Conservation (phyloP, 1,284 basidiomycete species). For the Rhodotorula sp. region DNA sequence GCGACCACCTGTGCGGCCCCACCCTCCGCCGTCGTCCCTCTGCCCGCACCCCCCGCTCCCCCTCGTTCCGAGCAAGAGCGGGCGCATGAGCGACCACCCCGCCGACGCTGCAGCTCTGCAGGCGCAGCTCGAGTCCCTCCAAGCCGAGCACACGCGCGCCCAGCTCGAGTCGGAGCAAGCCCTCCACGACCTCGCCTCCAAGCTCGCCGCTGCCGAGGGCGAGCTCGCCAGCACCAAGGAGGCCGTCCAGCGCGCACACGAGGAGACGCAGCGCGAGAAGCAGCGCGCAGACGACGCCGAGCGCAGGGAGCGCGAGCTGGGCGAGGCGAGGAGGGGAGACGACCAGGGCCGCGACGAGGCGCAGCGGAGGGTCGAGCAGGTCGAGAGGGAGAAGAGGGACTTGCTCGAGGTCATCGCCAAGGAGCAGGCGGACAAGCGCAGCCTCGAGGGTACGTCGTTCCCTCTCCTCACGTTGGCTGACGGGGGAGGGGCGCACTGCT, state of each 20-base stretch:
- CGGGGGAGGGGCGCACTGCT: not conserved
- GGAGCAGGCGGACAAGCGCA: slow-evolving; percentile 59
- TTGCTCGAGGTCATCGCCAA: slow-evolving; percentile 71
- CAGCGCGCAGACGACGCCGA: slow-evolving; percentile 74
- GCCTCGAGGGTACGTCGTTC: slow-evolving; percentile 6
- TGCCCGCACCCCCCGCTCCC: not conserved
- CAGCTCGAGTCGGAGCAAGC: slow-evolving; percentile 37
- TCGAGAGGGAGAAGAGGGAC: slow-evolving; percentile 76
- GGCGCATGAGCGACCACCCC: not conserved
- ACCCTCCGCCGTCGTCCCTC: not conserved
- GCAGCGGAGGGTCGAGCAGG: slow-evolving; percentile 71
- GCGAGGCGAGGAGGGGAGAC: slow-evolving; percentile 61
- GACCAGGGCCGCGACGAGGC: slow-evolving; percentile 63
- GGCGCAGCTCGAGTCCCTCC: slow-evolving; percentile 27
- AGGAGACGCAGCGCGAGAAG: slow-evolving; percentile 63
- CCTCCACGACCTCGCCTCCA: slow-evolving; percentile 33
- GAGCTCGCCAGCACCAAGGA: slow-evolving; percentile 16
- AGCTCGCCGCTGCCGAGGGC: slow-evolving; percentile 20
- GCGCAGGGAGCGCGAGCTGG: slow-evolving; percentile 71
- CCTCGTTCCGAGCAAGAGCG: not conserved
- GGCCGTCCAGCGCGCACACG: slow-evolving; percentile 58
- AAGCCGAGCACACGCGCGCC: slow-evolving; percentile 21
- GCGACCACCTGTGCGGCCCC: too few relatives aligned
- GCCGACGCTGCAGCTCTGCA: slow-evolving; percentile 9
- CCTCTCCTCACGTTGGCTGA: too few relatives aligned